phyloP scores from a whole-genome alignment of 306 rosid species.

The Prunus fruticosa region DNA sequence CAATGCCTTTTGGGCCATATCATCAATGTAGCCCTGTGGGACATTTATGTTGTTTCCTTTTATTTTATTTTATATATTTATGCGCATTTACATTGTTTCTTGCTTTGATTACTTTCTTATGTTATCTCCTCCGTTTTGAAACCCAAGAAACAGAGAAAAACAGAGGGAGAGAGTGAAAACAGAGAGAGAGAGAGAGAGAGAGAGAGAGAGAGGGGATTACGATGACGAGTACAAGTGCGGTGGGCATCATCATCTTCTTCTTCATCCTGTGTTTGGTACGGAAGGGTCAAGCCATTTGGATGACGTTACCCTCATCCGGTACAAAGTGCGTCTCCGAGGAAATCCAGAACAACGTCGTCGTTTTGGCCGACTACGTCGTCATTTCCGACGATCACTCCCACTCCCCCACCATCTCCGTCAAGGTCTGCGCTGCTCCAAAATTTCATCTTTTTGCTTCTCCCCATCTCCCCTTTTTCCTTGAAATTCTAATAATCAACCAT shows the following conservation, averaged over 20 bases:
- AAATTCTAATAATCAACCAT: neutral
- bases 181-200: neutral
- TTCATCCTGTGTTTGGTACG: neutral
- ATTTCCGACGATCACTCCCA: conserved; percentile 45
- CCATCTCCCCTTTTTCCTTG: neutral
- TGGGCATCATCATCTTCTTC: neutral
- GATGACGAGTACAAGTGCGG: conserved; percentile 7
- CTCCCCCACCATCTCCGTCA: conserved; percentile 59
- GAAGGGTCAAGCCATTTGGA: conserved; percentile 24
- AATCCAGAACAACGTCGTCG: conserved; percentile 86
- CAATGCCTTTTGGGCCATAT: neutral
- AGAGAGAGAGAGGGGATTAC: neutral
- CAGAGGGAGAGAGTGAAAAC: neutral
- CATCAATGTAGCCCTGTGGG: too few relatives aligned
- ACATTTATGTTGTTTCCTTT: too few relatives aligned
- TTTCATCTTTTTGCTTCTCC: neutral
- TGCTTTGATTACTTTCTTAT: too few relatives aligned
- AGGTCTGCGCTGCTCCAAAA: conserved; percentile 36
- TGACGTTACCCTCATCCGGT: conserved; percentile 50
- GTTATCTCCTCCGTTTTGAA: neutral
- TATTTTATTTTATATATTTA: too few relatives aligned
- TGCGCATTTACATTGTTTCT: too few relatives aligned
- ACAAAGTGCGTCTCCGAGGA: conserved; percentile 97
- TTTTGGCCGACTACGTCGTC: conserved; percentile 79
- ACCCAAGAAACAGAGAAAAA: neutral